Evolutionary conservation across 768 basidiomycete species (phyloP).

Genomic region (Tylopilus plumbeoviolaceoides): DNA sequence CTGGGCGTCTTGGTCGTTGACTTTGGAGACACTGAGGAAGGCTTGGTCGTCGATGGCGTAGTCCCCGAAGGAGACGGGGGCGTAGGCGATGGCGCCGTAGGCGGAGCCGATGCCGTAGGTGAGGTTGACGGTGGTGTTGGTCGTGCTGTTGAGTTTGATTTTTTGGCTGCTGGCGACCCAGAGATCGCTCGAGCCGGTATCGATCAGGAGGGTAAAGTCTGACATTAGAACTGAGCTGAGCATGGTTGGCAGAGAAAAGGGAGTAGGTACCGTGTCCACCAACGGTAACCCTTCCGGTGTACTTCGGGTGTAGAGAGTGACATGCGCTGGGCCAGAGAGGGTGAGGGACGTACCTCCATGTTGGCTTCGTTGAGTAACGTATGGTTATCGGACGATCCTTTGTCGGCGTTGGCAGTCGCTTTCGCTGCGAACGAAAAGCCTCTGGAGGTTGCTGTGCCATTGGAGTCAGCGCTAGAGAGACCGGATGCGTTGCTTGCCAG

Average conservation of each 20-base stretch:
- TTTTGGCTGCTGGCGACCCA: slow-evolving; percentile 21
- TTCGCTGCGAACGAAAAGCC: slow-evolving; percentile 22
- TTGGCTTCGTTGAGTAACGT: slow-evolving; percentile 23
- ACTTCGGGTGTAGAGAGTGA: slow-evolving; percentile 15
- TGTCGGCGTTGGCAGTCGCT: slow-evolving; percentile 12
- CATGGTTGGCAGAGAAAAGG: not conserved
- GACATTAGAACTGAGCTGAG: not conserved
- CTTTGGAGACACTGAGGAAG: slow-evolving; percentile 22
- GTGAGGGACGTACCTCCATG: slow-evolving; percentile 22
- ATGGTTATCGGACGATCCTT: slow-evolving; percentile 21
- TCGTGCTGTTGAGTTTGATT: slow-evolving; percentile 27
- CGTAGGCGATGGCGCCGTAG: slow-evolving; percentile 34
- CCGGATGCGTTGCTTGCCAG: slow-evolving; percentile 30
- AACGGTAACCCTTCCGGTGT: slow-evolving; percentile 28
- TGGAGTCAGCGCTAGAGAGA: slow-evolving; percentile 7
- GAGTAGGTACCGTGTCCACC: slow-evolving; percentile 24
- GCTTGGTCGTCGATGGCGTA: slow-evolving; percentile 29
- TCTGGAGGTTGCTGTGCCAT: slow-evolving; percentile 2
- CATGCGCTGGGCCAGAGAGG: too few relatives aligned
- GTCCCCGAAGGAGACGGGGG: slow-evolving; percentile 33
- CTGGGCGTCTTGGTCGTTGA: slow-evolving; percentile 9
- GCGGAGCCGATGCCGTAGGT: slow-evolving; percentile 40
- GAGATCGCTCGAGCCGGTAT: slow-evolving; percentile 31
- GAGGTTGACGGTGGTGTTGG: slow-evolving; percentile 28
- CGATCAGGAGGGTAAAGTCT: slow-evolving; percentile 28